Percentiles rank a stretch among this genome's conserved stretches.
Conservation (phyloP, 805 yeast genomes). For the Kuraishia hungarica region DNA sequence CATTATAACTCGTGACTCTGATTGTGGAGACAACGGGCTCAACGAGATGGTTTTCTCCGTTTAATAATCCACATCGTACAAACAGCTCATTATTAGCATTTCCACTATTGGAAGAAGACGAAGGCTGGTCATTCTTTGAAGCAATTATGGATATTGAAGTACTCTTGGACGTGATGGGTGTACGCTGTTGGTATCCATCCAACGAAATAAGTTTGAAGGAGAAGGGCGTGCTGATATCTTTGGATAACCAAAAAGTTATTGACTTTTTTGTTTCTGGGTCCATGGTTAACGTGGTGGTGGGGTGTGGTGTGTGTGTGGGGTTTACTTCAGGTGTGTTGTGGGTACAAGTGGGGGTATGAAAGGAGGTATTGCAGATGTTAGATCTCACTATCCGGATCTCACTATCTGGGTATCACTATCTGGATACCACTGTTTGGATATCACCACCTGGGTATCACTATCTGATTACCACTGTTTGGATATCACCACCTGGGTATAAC, state of each 20-base stretch:
- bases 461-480: no score
- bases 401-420: no score
- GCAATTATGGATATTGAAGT: slow-evolving; percentile 26
- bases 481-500: no score
- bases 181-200: slow-evolving; percentile 5
- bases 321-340: no score
- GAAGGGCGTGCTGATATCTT: slow-evolving; percentile 43
- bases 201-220: slow-evolving; percentile 30
- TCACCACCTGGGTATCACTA: no score
- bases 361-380: no score
- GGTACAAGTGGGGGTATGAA: no score
- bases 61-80: neutral
- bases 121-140: neutral
- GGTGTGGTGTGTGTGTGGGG: neutral
- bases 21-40: neutral
- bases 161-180: neutral
- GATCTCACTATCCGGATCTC: no score
- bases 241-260: slow-evolving; percentile 48
- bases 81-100: neutral
- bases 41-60: neutral
- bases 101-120: neutral
- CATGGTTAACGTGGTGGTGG: neutral
- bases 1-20: neutral
- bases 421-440: no score
- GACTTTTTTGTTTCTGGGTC: slow-evolving; percentile 4